Base-by-base conservation (phyloP, 1,284 basidiomycete species). In the Microbotryomycetes sp. region DNA sequence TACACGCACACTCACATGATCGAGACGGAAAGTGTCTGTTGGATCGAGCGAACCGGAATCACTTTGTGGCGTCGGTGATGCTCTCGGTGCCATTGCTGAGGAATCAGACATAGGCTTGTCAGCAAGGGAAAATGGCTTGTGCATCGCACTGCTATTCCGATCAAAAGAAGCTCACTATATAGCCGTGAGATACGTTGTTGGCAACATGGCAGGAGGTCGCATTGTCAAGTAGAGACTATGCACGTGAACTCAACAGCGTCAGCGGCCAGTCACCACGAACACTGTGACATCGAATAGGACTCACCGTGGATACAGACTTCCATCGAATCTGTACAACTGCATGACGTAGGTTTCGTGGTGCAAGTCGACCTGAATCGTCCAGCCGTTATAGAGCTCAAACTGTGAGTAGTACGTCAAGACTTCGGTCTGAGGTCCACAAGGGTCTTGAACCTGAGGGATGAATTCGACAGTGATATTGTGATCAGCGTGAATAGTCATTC, bases 401-500 rank as follows among this genome's bases (percentile, higher is more conserved):
- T 72, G 67, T 26, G 46, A 86, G 81, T 90, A 93, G 60, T 80
- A 77, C 71, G 90, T 85, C 72, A 93, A 82, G 73, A 91, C 85
- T 75, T 91, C 89, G 29, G 90, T 90, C 6, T 82, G 79, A 4
- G 89, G 87, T 1, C 86, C 87, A 73, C 92, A 97, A 0, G 89
- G 85, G 70, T 92, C 86, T 79, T 97, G 90, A 52, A 94, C 82
- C 78, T 92, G 90, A 74, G 92, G 92, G 19, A 42, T 19, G 19
- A 19, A 9, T n/a, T n/a, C n/a, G 71, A 89, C 77, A 46, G 81
- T 73, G 63, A 96, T 84, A 14, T 88, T 89, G 49, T 64, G 58
- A 7, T 56, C 22, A 14, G 42, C 19, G 28, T 54, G 14, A 14
- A 54, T 25, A 54, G 22, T 12, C n/a, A 12, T 15, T 15, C n/a